Evolutionary conservation across 139 green algal species (phyloP).

Genomic region (Chloropicon primus): DNA sequence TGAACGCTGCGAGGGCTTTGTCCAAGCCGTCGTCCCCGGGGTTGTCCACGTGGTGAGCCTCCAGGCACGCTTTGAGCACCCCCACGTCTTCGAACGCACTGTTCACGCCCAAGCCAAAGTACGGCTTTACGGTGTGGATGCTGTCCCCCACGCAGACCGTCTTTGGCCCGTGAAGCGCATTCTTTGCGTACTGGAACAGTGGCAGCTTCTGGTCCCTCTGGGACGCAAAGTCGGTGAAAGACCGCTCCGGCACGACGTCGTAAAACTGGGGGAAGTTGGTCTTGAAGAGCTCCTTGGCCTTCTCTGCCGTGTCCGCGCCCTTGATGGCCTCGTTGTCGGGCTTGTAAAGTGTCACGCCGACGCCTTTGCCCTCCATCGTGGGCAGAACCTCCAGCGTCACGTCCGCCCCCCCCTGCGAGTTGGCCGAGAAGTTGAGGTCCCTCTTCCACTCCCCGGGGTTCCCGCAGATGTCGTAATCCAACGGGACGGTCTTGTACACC

Average conservation of each 20-base stretch:
- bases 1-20: constrained; percentile 3
- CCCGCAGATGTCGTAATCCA: not conserved
- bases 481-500: constrained; percentile 35
- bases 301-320: not conserved
- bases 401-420: constrained; percentile 3
- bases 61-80: not conserved
- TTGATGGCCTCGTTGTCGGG: constrained; percentile 7
- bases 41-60: not conserved
- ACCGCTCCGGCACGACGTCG: constrained; percentile 4
- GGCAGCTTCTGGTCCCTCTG: constrained; percentile 17
- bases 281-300: constrained; percentile 17
- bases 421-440: constrained; percentile 30
- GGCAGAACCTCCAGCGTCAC: constrained; percentile 30
- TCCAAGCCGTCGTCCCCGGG: not conserved
- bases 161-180: not conserved
- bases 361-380: constrained; percentile 25
- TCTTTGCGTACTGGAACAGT: constrained; percentile 15
- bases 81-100: constrained; percentile 37
- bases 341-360: constrained; percentile 33
- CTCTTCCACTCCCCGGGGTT: not conserved
- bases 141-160: constrained; percentile 21
- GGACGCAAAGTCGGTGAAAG: constrained; percentile 12
- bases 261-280: constrained; percentile 28
- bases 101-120: constrained; percentile 44
- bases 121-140: constrained; percentile 43